These are phyloP conservation scores for Botrytis hyacinthi DNA, from an alignment of 2,329 filamentous ascomycete genomes.

Conservation along the genomic window DNA sequence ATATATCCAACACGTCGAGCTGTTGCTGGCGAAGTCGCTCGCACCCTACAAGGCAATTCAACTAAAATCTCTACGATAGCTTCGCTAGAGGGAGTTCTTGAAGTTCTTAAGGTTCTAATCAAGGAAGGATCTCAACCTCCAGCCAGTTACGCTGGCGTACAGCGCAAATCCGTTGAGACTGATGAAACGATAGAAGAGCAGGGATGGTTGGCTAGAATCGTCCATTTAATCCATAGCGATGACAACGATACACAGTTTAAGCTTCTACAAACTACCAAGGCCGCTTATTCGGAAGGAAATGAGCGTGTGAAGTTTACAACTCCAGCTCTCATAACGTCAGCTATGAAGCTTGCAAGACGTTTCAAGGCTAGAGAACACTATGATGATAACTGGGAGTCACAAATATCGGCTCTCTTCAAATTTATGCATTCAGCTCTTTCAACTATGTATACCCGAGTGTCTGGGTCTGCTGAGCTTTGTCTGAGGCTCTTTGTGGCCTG, in stretches of 20 bases:
- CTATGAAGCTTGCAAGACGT: conserved; percentile 82
- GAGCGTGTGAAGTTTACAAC: conserved; percentile 96
- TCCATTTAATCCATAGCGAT: conserved; percentile 79
- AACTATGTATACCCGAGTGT: conserved; percentile 80
- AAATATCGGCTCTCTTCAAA: conserved; percentile 83
- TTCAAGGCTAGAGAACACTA: conserved; percentile 91
- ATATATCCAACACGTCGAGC: conserved; percentile 89
- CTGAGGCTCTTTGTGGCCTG: conserved; percentile 88
- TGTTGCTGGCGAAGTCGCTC: conserved; percentile 84
- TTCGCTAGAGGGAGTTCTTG: conserved; percentile 83
- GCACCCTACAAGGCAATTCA: conserved; percentile 77
- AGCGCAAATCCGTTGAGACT: conserved; percentile 76
- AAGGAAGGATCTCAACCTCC: conserved; percentile 85
- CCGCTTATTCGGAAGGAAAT: conserved; percentile 86
- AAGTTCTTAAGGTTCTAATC: conserved; percentile 86
- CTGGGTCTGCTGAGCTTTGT: conserved; percentile 80
- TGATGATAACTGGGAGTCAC: conserved; percentile 69
- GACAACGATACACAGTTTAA: conserved; percentile 94
- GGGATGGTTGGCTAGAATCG: conserved; percentile 89
- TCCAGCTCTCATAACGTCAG: conserved; percentile 84
- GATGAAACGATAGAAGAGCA: conserved; percentile 98
- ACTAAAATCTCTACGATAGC: conserved; percentile 74
- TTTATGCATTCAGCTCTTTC: conserved; percentile 90
- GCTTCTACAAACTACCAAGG: conserved; percentile 82
- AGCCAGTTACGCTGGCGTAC: conserved; percentile 78